Evolutionary conservation across 2,329 filamentous ascomycete genomes (phyloP), one percentile per base, ranked within the genome.

Genomic region (Karstenula rhodostoma): DNA sequence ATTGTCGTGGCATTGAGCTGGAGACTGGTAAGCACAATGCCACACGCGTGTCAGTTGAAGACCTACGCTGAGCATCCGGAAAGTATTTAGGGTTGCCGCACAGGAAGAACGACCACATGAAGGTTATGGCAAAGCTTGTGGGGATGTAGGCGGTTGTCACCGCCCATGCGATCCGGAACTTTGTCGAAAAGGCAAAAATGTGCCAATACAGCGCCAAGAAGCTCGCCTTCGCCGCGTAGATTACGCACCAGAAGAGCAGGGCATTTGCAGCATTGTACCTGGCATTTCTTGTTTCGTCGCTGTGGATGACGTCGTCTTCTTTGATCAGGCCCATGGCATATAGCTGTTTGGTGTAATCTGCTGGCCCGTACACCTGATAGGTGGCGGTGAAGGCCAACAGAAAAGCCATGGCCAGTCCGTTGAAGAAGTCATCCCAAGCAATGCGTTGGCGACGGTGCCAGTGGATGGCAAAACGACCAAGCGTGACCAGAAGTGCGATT

Each of bases 381-480:
- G 49, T 61, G n/a, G 54, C 52, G 12, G 37, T 61, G 37, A 49
- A 63, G 17, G 43, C 58, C 37, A 65, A 6, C 13, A 63, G 50
- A 33, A 59, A 49, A 3, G 58, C 29, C 25, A 58, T 29, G 3
- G 60, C 61, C 5, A 61, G 6, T 8, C 55, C 60, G 48, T 65
- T 65, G 46, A 65, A 56, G 17, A 47, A 48, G 40, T 65, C 63
- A 49, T 63, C 60, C 47, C 52, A 65, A 29, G 33, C 23, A 19
- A 65, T 35, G 8, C 49, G 50, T 8, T 57, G 44, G 10, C 37
- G 48, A 33, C 57, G 58, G 23, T 49, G 58, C 60, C 60, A 65
- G 22, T 60, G 63, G 9, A 65, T 59, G 12, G 35, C 44, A 29
- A 61, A 63, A n/a, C 63, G 60, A 29, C 63, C 60, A 22, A 61